Percentiles rank a stretch among this genome's conserved stretches.
Conservation (phyloP, 1,284 basidiomycete species). For the Trichosporon asahii region DNA sequence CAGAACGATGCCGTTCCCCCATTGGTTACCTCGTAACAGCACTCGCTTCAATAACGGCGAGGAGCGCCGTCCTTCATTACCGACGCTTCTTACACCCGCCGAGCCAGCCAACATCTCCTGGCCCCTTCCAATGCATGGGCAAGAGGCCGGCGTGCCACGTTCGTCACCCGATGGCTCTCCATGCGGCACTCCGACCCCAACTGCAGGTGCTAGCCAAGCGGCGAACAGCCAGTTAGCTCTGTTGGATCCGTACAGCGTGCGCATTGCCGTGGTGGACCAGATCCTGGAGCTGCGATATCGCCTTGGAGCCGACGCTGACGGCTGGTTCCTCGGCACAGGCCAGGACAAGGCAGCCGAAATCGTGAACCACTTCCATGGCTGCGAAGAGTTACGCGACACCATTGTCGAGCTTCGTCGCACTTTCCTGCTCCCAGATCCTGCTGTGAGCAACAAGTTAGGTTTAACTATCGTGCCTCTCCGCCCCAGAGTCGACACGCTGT, state of each 20-base stretch:
- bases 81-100: constrained; percentile 16
- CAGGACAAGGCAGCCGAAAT: constrained; percentile 25
- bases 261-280: constrained; percentile 26
- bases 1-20: constrained; percentile 24
- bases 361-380: constrained; percentile 20
- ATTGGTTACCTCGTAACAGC: constrained; percentile 28
- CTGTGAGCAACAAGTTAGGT: not conserved
- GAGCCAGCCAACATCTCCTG: constrained; percentile 3
- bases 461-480: not conserved
- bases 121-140: not conserved
- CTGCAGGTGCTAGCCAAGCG: not conserved
- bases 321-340: constrained; percentile 40
- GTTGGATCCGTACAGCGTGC: constrained; percentile 14
- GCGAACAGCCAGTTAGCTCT: not conserved
- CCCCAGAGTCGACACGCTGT: not conserved
- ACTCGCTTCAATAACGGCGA: not conserved
- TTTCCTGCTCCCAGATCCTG: not conserved
- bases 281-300: constrained; percentile 34
- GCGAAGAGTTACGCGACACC: constrained; percentile 8
- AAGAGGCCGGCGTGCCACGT: not conserved
- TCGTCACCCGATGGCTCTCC: not conserved
- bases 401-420: constrained; percentile 17
- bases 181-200: not conserved
- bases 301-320: constrained; percentile 24
- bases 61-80: constrained; percentile 37